phyloP scores from a whole-genome alignment of 441 rosid species.

The Gossypium aridum region DNA sequence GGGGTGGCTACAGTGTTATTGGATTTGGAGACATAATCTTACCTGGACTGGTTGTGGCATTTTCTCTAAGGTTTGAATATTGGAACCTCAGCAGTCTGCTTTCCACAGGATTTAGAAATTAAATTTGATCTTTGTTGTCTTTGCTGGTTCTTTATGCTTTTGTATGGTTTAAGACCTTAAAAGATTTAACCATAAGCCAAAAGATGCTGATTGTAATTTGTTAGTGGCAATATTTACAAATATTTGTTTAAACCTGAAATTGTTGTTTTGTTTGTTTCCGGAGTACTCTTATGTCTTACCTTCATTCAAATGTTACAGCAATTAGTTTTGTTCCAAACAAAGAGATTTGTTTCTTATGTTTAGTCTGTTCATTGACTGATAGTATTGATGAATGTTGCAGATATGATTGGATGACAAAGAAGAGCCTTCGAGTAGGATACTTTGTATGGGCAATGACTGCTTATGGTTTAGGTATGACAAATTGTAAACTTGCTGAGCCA shows the following conservation, averaged over 20 bases:
- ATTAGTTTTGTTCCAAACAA: neutral
- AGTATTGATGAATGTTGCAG: slow-evolving; percentile 14
- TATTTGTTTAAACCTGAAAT: neutral
- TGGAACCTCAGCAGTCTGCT: slow-evolving; percentile 6
- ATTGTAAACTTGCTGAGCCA: neutral
- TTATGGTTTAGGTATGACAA: slow-evolving; percentile 41
- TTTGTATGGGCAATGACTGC: slow-evolving; percentile 53
- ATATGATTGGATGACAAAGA: slow-evolving; percentile 44
- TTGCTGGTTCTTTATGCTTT: neutral
- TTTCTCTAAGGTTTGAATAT: slow-evolving; percentile 36
- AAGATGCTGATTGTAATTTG: neutral
- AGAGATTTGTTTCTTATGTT: neutral
- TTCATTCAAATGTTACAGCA: neutral
- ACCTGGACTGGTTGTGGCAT: slow-evolving; percentile 67
- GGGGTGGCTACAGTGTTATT: slow-evolving; percentile 84
- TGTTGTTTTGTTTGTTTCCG: neutral
- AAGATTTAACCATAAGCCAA: neutral
- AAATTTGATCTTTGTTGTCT: neutral
- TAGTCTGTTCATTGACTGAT: neutral
- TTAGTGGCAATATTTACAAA: neutral
- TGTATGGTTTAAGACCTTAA: neutral
- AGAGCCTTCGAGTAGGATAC: slow-evolving; percentile 38
- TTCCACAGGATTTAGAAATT: neutral
- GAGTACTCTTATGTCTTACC: neutral
- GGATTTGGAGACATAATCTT: slow-evolving; percentile 82